Evolutionary conservation across 768 basidiomycete genomes (phyloP).

Genomic region (Leccinum uliginosum): DNA sequence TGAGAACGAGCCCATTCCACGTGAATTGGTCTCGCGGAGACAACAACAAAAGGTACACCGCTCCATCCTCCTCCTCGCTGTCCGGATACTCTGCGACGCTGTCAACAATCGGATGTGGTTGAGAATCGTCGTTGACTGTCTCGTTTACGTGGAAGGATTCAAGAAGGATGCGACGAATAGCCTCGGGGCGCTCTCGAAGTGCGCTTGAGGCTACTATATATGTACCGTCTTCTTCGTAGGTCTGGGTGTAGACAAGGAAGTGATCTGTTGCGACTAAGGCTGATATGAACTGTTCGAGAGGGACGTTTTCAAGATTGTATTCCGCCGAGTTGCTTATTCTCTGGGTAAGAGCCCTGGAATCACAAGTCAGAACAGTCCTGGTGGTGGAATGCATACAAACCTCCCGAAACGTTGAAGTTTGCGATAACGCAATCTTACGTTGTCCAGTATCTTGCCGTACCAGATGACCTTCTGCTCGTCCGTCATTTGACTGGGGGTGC

Average conservation of each 20-base stretch:
- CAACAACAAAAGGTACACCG: conserved; percentile 77
- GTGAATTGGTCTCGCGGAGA: conserved; percentile 84
- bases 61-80: conserved; percentile 52
- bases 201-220: conserved; percentile 83
- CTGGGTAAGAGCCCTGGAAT: conserved; percentile 62
- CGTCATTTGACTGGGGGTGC: conserved; percentile 54
- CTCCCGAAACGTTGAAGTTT: conserved; percentile 92
- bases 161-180: conserved; percentile 73
- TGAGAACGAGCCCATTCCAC: conserved; percentile 87
- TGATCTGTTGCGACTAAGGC: conserved; percentile 81
- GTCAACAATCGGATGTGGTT: conserved; percentile 38
- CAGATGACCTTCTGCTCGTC: conserved; percentile 80
- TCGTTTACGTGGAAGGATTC: conserved; percentile 83
- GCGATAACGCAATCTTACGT: conserved; percentile 85
- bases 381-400: conserved; percentile 34
- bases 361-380: conserved; percentile 4
- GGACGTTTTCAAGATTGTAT: conserved; percentile 71
- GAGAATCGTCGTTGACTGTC: conserved; percentile 46
- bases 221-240: conserved; percentile 83
- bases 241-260: conserved; percentile 87
- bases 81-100: conserved; percentile 35
- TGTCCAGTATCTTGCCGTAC: conserved; percentile 92
- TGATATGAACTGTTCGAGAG: conserved; percentile 76
- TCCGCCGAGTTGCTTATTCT: conserved; percentile 93
- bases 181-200: conserved; percentile 70